These are phyloP conservation scores for Metarhizium rileyi DNA, from an alignment of 2,329 filamentous ascomycete species.

Conservation along the genomic window DNA sequence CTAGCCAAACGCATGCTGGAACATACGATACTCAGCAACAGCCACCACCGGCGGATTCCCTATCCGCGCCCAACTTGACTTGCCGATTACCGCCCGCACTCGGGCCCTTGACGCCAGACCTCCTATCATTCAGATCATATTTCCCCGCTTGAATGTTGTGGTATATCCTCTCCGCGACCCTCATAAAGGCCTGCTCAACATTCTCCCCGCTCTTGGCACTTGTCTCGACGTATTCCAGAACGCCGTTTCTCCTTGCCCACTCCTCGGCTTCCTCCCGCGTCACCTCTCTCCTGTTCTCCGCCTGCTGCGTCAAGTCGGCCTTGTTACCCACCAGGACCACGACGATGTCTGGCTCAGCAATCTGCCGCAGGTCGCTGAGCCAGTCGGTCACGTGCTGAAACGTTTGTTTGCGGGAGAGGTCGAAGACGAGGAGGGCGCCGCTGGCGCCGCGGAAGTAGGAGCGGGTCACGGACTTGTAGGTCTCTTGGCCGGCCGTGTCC, in stretches of 20 bases:
- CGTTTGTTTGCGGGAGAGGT: slow-evolving; percentile 77
- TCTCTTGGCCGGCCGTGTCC: slow-evolving; percentile 96
- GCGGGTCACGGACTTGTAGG: slow-evolving; percentile 90
- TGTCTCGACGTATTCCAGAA: slow-evolving; percentile 92
- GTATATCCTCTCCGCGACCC: slow-evolving; percentile 91
- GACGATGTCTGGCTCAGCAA: slow-evolving; percentile 91
- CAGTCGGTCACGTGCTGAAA: slow-evolving; percentile 86
- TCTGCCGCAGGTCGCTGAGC: slow-evolving; percentile 87
- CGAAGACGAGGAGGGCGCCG: slow-evolving; percentile 76
- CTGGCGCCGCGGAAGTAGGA: slow-evolving; percentile 81
- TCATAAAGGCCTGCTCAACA: slow-evolving; percentile 85
- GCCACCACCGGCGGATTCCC: slow-evolving; percentile 29
- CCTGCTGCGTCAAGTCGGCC: slow-evolving; percentile 59
- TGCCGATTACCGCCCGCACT: slow-evolving; percentile 37
- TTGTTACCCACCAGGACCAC: slow-evolving; percentile 96
- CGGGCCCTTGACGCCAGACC: slow-evolving; percentile 79
- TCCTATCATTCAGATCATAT: slow-evolving; percentile 88
- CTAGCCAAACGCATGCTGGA: background rate
- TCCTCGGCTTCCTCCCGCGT: slow-evolving; percentile 74
- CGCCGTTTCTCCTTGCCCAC: slow-evolving; percentile 78
- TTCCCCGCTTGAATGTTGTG: slow-evolving; percentile 92
- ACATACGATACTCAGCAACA: slow-evolving; percentile 33
- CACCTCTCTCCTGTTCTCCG: slow-evolving; percentile 64
- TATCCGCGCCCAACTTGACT: slow-evolving; percentile 34
- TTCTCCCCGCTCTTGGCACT: slow-evolving; percentile 91